These are phyloP conservation scores for Amanita pseudoporphyria DNA, from an alignment of 768 basidiomycete genomes.

Conservation along the genomic window DNA sequence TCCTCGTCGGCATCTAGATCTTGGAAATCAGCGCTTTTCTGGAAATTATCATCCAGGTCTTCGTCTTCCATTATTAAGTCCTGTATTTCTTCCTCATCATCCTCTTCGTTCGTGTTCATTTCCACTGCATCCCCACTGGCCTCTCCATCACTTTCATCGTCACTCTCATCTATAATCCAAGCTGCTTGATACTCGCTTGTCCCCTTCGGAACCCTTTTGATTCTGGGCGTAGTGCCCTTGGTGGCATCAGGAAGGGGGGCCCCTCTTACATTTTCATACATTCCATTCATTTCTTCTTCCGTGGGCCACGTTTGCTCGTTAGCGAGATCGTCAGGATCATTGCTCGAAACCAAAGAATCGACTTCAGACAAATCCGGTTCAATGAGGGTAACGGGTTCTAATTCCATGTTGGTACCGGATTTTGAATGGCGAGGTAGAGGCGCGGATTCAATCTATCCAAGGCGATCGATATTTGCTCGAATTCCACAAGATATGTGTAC, in stretches of 20 bases:
- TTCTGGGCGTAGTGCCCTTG: conserved; percentile 68
- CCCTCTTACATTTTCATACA: conserved; percentile 16
- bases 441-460: conserved; percentile 58
- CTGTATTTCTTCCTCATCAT: conserved; percentile 58
- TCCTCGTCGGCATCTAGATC: conserved; percentile 83
- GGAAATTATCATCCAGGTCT: conserved; percentile 45
- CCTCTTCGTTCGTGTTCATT: conserved; percentile 21
- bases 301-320: conserved; percentile 99
- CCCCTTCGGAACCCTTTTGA: conserved; percentile 83
- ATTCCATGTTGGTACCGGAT: conserved; percentile 44
- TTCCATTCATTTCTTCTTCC: conserved; percentile 81
- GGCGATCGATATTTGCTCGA: not conserved
- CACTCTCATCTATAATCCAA: conserved; percentile 86
- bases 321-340: conserved; percentile 79
- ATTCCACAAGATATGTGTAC: conserved; percentile 11
- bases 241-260: conserved; percentile 50
- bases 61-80: conserved; percentile 43
- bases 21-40: conserved; percentile 50
- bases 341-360: conserved; percentile 81
- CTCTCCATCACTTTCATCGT: conserved; percentile 44
- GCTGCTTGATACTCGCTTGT: conserved; percentile 96
- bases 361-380: conserved; percentile 55
- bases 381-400: conserved; percentile 56
- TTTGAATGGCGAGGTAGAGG: conserved; percentile 33
- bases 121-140: conserved; percentile 35